Percentiles rank a stretch among this genome's conserved stretches.
phyloP scores from a whole-genome alignment of 2,329 filamentous ascomycete genomes.

The Pseudocercospora ulei region DNA sequence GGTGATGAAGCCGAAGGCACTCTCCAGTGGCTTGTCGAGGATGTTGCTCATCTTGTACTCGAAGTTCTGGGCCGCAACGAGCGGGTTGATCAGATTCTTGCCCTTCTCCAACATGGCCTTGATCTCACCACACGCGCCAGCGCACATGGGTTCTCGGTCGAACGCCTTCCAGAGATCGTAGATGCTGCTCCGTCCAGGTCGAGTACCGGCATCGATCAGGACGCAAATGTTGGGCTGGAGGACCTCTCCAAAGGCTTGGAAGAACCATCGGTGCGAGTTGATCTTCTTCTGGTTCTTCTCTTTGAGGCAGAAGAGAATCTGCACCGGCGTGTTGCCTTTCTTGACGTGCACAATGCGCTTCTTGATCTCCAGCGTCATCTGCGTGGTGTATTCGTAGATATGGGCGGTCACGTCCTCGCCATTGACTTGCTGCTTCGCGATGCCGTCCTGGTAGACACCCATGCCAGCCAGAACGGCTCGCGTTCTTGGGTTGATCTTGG shows the following conservation, averaged over 20 bases:
- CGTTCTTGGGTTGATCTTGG: constrained; percentile 89
- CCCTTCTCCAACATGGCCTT: constrained; percentile 91
- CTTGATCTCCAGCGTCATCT: constrained; percentile 79
- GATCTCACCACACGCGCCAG: constrained; percentile 94
- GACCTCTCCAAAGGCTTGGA: constrained; percentile 87
- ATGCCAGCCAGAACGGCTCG: constrained; percentile 81
- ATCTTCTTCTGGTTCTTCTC: constrained; percentile 99
- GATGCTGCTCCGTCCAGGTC: constrained; percentile 85
- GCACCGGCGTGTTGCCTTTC: constrained; percentile 75
- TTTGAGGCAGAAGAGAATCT: constrained; percentile 96
- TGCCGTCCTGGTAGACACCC: constrained; percentile 96
- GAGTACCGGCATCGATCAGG: constrained; percentile 88
- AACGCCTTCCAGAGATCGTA: constrained; percentile 99
- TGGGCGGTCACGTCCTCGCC: constrained; percentile 92
- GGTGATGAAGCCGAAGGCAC: constrained; percentile 93
- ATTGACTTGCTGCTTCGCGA: constrained; percentile 97
- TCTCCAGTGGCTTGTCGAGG: constrained; percentile 92
- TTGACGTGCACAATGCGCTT: constrained; percentile 78
- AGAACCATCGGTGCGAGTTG: constrained; percentile 99
- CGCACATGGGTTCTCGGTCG: constrained; percentile 94
- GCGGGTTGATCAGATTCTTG: constrained; percentile 80
- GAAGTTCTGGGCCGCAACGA: constrained; percentile 95
- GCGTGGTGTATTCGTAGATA: constrained; percentile 87
- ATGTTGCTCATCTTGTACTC: constrained; percentile 99
- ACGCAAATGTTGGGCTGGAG: constrained; percentile 95